These are phyloP conservation scores for Daldinia concentrica DNA, from an alignment of 495 filamentous ascomycete genomes.

Conservation along the genomic window DNA sequence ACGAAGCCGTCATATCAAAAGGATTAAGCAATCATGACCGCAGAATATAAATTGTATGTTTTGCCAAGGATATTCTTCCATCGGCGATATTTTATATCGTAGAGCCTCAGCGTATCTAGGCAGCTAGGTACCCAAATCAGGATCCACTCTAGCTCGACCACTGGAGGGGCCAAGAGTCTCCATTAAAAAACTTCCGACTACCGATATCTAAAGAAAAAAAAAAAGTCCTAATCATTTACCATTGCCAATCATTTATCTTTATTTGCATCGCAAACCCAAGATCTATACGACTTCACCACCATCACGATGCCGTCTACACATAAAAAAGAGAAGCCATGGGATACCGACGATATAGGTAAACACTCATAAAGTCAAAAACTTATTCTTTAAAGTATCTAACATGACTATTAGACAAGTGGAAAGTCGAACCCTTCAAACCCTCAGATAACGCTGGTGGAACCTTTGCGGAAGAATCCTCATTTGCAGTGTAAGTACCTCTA, in stretches of 20 bases:
- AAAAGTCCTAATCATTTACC: slow-evolving; percentile 31
- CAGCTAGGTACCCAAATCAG: not conserved
- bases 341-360: slow-evolving; percentile 82
- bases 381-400: not conserved
- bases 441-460: slow-evolving; percentile 86
- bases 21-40: no score
- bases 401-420: slow-evolving; percentile 81
- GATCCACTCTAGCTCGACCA: not conserved
- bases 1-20: no score
- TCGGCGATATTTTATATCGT: no score
- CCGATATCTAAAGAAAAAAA: slow-evolving; percentile 30
- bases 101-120: not conserved
- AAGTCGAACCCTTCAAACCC: slow-evolving; percentile 84
- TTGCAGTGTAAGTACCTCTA: slow-evolving; percentile 35
- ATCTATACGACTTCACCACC: slow-evolving; percentile 6
- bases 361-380: not conserved
- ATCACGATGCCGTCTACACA: slow-evolving; percentile 87
- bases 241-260: not conserved
- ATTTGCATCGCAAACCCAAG: not conserved
- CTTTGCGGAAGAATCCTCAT: slow-evolving; percentile 87
- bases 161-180: slow-evolving; percentile 19
- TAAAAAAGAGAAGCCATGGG: slow-evolving; percentile 96
- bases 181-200: slow-evolving; percentile 27
- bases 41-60: no score
- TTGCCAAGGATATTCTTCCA: no score